Conservation (phyloP, 345 rosid species). For the Angophora floribunda region DNA sequence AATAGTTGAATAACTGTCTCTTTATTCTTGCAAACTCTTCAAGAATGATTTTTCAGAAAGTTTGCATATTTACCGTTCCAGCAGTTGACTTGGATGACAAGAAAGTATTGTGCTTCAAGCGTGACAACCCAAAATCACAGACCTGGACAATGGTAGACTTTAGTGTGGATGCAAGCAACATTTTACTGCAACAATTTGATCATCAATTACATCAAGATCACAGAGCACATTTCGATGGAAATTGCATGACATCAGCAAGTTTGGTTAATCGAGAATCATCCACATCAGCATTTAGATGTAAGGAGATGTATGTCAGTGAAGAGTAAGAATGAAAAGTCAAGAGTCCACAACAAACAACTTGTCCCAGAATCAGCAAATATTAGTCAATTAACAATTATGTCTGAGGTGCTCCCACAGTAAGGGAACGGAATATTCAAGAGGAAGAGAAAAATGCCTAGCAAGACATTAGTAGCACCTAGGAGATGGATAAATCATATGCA, state of each 20-base stretch:
- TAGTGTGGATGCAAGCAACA: not conserved
- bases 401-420: not conserved
- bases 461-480: not conserved
- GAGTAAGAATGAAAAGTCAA: not conserved
- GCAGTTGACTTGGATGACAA: constrained; percentile 98
- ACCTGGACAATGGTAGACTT: constrained; percentile 40
- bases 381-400: not conserved
- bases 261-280: not conserved
- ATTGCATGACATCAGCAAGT: not conserved
- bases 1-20: not conserved
- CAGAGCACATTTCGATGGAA: not conserved
- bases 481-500: not conserved
- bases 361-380: not conserved
- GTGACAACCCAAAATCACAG: constrained; percentile 93
- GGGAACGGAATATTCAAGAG: not conserved
- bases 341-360: not conserved
- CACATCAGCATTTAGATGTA: not conserved
- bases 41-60: not conserved
- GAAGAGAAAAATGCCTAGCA: not conserved
- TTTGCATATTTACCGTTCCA: constrained; percentile 59
- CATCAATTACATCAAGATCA: not conserved
- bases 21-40: not conserved
- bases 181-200: not conserved
- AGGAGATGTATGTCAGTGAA: not conserved
- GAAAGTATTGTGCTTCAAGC: constrained; percentile 95